A percentile compares a stretch with the other conserved stretches of the same genome.
Conservation (phyloP, 2,329 filamentous ascomycete species). For the Chalara sp. region DNA sequence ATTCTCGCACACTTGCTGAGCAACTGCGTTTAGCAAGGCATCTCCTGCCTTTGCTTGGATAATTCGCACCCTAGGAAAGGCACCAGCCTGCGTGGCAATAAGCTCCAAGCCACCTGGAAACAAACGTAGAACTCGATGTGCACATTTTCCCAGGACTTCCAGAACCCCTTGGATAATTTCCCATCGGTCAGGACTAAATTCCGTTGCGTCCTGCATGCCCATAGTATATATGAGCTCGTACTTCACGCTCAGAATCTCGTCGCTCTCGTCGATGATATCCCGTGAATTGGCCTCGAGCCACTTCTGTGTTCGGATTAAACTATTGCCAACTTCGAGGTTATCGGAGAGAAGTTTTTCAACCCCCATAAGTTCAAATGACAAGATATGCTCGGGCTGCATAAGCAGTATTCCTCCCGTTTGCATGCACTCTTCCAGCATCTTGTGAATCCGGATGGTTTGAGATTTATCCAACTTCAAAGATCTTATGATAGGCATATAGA, state of each 20-base stretch:
- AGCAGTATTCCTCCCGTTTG: conserved; percentile 47
- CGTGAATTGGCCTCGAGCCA: conserved; percentile 39
- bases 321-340: conserved; percentile 23
- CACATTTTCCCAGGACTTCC: conserved; percentile 30
- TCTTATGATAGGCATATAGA: no score
- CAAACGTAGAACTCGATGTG: conserved; percentile 21
- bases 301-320: conserved; percentile 34
- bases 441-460: conserved; percentile 32
- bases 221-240: conserved; percentile 60
- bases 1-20: conserved; percentile 33
- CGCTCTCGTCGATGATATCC: conserved; percentile 59
- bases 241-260: conserved; percentile 54
- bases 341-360: conserved; percentile 39
- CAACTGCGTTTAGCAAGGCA: conserved; percentile 32
- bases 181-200: conserved; percentile 52
- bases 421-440: conserved; percentile 40
- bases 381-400: conserved; percentile 55
- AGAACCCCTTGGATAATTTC: conserved; percentile 46
- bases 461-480: no score
- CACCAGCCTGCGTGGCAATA: conserved; percentile 20
- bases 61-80: conserved; percentile 44
- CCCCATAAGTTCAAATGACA: conserved; percentile 58
- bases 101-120: conserved; percentile 38
- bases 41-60: conserved; percentile 30
- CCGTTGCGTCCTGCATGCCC: conserved; percentile 42